Base-by-base conservation (phyloP, 1,284 basidiomycete species). In the Entoloma clypeatum region DNA sequence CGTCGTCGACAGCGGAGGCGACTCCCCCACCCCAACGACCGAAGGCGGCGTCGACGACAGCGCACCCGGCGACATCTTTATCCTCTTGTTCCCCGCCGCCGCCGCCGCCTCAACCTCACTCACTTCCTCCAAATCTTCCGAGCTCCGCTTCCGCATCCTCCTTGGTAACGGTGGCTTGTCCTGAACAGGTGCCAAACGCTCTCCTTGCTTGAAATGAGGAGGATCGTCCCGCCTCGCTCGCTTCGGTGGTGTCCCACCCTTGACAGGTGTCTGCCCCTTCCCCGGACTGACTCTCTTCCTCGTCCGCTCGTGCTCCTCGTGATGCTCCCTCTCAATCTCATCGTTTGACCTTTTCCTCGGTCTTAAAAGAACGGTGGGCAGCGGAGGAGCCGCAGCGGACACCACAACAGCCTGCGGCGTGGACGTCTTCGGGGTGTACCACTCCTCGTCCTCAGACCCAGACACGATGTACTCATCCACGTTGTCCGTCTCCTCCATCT, bases 61-160 rank as follows among this genome's bases (percentile, higher is more conserved):
- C n/a, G n/a, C n/a, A n/a, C n/a, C n/a, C n/a, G n/a, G n/a, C n/a
- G n/a, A n/a, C n/a, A 46, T 23, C 21, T 48, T 45, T 1, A 36
- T 32, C 36, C 41, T 48, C 43, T 45, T 48, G 13, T 40, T 39
- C 22, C 29, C 19, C 32, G 37, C 36, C 13, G 27, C 22, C 19
- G 14, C 16, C 1, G 36, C 17, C 13, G 17, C 34, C 29, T 29
- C 43, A 6, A 39, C 49, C 7, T 33, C 45, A 7, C 41, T 49
- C 0, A 28, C 54, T 13, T 59, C 61, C 5, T 64, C 62, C 7
- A 66, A 53, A 50, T 67, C 64, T 33, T 65, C 63, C 38, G 63
- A 66, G 37, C 61, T 57, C 19, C 66, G 57, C 38, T 68, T 68
- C 39, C 54, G 26, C 36, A 27, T 48, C 32, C 21, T 54, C 45